A percentile compares a stretch with the other conserved stretches of the same genome.
Evolutionary conservation across 306 rosid species (phyloP).

Genomic region (Medicago truncatula): DNA sequence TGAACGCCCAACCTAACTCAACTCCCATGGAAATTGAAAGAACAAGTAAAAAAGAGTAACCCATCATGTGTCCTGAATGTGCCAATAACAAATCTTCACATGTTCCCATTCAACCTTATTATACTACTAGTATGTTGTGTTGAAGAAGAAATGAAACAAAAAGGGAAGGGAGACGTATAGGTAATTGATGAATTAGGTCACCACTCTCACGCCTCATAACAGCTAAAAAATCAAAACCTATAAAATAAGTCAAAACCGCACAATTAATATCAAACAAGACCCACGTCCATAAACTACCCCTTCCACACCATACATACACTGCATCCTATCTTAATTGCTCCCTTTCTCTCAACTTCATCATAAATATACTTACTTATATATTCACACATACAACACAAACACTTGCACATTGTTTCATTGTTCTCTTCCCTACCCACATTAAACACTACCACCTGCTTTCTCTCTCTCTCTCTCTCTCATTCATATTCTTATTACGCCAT

Average conservation of each 20-base stretch:
- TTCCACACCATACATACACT: neutral
- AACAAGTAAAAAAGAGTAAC: neutral
- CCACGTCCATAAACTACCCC: neutral
- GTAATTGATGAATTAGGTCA: slow-evolving; percentile 62
- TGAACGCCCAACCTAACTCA: slow-evolving; percentile 81
- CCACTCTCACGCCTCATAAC: slow-evolving; percentile 62
- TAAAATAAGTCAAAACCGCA: slow-evolving; percentile 38
- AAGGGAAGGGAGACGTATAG: slow-evolving; percentile 33
- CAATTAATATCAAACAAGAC: slow-evolving; percentile 30
- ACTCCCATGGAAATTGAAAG: slow-evolving; percentile 27
- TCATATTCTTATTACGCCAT: neutral
- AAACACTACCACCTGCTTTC: neutral
- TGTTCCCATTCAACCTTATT: slow-evolving; percentile 9
- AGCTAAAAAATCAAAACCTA: slow-evolving; percentile 4
- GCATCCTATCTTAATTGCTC: neutral
- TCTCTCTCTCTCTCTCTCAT: neutral
- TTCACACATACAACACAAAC: slow-evolving; percentile 1
- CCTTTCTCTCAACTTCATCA: neutral
- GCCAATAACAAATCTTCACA: slow-evolving; percentile 32
- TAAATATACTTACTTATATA: neutral
- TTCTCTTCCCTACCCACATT: neutral
- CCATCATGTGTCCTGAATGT: slow-evolving; percentile 47
- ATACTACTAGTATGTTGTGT: too few relatives aligned
- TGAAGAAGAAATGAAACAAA: too few relatives aligned
- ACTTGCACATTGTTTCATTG: neutral